Evolutionary conservation across 140 eudicot species (phyloP).

Genomic region (Stevia rebaudiana): DNA sequence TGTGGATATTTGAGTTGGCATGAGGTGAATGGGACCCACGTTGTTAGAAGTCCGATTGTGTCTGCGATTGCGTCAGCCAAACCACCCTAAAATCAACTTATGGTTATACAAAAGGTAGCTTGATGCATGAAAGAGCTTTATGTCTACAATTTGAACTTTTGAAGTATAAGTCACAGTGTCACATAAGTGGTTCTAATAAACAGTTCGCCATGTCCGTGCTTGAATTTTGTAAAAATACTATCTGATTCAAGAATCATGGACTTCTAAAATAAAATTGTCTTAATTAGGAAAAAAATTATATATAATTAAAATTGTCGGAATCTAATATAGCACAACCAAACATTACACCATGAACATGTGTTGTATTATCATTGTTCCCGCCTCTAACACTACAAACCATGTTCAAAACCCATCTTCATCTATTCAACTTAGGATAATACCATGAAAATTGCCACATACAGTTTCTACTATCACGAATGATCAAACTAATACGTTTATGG

Average conservation of each 20-base stretch:
- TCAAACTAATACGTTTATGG: too few species aligned
- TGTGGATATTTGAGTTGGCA: slow-evolving; percentile 38
- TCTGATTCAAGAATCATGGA: not conserved
- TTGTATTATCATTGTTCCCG: too few species aligned
- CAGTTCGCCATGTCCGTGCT: not conserved
- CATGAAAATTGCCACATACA: too few species aligned
- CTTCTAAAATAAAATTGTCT: too few species aligned
- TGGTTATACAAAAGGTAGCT: not conserved
- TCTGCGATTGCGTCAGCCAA: slow-evolving; percentile 34
- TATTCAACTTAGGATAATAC: too few species aligned
- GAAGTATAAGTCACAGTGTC: not conserved
- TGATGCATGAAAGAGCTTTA: not conserved
- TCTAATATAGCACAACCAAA: too few species aligned
- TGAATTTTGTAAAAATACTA: not conserved
- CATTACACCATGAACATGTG: too few species aligned
- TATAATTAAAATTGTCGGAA: too few species aligned
- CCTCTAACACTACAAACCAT: too few species aligned
- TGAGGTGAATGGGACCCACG: slow-evolving; percentile 34
- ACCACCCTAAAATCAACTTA: slow-evolving; percentile 6
- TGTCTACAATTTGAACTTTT: not conserved
- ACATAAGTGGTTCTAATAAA: not conserved
- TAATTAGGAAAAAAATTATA: too few species aligned
- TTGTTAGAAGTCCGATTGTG: slow-evolving; percentile 43
- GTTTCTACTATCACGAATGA: too few species aligned
- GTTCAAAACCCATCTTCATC: too few species aligned